A percentile compares a stretch with the other conserved stretches of the same genome.
Conservation (phyloP, 768 basidiomycete species). For the Lyophyllum decastes region DNA sequence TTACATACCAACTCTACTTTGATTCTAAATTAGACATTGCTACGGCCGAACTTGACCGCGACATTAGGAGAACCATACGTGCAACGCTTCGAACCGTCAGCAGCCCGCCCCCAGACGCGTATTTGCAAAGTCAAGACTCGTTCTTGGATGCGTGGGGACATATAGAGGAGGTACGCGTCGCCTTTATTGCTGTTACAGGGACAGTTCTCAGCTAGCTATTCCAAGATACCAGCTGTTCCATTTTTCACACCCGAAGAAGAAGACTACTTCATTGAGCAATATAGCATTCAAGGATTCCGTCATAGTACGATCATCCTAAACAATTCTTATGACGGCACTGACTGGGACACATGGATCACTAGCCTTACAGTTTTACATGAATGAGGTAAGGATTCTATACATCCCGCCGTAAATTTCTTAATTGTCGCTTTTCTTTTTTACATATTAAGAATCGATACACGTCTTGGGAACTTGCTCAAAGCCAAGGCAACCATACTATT, state of each 20-base stretch:
- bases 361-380: conserved; percentile 71
- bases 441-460: conserved; percentile 47
- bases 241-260: conserved; percentile 66
- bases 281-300: conserved; percentile 54
- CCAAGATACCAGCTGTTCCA: conserved; percentile 59
- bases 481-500: conserved; percentile 48
- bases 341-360: not conserved
- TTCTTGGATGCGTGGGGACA: conserved; percentile 56
- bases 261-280: conserved; percentile 70
- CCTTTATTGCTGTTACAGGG: too few relatives aligned
- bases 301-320: conserved; percentile 45
- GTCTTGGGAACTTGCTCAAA: conserved; percentile 39
- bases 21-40: conserved; percentile 49
- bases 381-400: conserved; percentile 38
- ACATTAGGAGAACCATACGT: conserved; percentile 59
- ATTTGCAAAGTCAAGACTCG: conserved; percentile 48
- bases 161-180: conserved; percentile 37
- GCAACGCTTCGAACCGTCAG: conserved; percentile 52
- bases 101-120: conserved; percentile 57
- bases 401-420: too few relatives aligned
- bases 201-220: not conserved
- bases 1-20: conserved; percentile 70
- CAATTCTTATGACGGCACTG: not conserved
- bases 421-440: not conserved
- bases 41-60: conserved; percentile 50